These are phyloP conservation scores for Trichophyton schoenleinii DNA, from an alignment of 2,329 filamentous ascomycete species.

Conservation along the genomic window DNA sequence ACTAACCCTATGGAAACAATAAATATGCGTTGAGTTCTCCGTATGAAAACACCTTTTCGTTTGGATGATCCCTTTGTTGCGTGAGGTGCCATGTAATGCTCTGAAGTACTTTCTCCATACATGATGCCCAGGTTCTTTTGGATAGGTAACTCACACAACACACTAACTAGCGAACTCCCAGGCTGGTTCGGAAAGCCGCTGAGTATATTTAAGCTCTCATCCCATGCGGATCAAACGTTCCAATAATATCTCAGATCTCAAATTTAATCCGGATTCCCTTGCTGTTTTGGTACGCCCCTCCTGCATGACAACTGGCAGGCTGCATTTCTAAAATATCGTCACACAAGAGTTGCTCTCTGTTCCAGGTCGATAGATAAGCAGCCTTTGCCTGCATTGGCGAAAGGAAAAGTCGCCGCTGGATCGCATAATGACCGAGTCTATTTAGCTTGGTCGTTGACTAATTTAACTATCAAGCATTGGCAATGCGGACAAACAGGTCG, in stretches of 20 bases:
- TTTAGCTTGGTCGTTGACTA: background rate
- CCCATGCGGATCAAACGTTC: background rate
- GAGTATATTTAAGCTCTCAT: background rate
- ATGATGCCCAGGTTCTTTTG: background rate
- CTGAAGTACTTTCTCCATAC: background rate
- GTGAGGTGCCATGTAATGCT: background rate
- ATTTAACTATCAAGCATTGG: background rate
- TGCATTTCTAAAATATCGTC: background rate
- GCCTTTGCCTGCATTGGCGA: background rate
- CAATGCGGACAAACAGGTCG: background rate
- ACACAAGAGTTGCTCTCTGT: background rate
- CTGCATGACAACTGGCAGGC: background rate
- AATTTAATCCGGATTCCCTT: background rate
- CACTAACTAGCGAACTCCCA: too few relatives aligned
- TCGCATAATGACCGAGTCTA: background rate
- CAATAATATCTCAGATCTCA: background rate
- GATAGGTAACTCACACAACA: too few relatives aligned
- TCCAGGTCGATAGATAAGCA: background rate
- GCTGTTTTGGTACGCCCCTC: background rate
- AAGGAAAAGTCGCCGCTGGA: background rate
- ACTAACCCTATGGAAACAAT: background rate
- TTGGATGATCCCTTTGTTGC: background rate
- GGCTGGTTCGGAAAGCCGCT: background rate
- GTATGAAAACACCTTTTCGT: background rate
- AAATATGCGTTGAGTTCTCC: background rate